These are phyloP conservation scores for Jatropha multifida DNA, from an alignment of 441 rosid species.

Conservation along the genomic window DNA sequence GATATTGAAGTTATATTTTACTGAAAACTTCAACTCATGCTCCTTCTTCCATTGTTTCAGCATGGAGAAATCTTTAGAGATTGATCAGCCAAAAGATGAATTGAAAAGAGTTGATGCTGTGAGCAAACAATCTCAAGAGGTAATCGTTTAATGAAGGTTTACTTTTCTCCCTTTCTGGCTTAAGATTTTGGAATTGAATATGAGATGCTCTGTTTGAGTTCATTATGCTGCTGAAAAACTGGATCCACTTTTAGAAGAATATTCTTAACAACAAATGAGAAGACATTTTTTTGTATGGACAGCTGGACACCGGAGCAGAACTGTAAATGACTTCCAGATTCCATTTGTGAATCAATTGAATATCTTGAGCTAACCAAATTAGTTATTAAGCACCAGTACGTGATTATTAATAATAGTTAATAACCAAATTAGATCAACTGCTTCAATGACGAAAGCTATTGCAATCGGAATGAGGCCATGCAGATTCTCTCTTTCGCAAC, in stretches of 20 bases:
- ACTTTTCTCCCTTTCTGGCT: conserved; percentile 20
- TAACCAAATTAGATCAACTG: not conserved
- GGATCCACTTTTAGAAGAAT: conserved; percentile 35
- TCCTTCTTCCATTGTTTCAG: conserved; percentile 33
- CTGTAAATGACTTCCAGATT: conserved; percentile 41
- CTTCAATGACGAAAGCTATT: not conserved
- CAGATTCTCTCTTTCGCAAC: not conserved
- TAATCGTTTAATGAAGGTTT: conserved; percentile 24
- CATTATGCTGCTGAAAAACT: conserved; percentile 32
- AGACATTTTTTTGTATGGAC: not conserved
- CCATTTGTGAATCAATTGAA: not conserved
- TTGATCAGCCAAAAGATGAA: conserved; percentile 53
- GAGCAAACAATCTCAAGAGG: conserved; percentile 47
- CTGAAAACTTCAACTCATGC: not conserved
- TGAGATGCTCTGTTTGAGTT: conserved; percentile 39
- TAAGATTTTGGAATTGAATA: conserved; percentile 37
- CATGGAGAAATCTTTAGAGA: conserved; percentile 47
- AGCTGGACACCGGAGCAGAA: not conserved
- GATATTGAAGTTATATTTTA: not conserved
- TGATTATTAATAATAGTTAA: too few relatives aligned
- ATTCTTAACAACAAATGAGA: not conserved
- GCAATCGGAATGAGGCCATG: not conserved
- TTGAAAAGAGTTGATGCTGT: conserved; percentile 35
- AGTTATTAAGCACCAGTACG: not conserved
- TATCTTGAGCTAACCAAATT: not conserved